These are phyloP conservation scores for Chalaropsis ovoidea DNA, from an alignment of 2,329 filamentous ascomycete genomes.

Conservation along the genomic window DNA sequence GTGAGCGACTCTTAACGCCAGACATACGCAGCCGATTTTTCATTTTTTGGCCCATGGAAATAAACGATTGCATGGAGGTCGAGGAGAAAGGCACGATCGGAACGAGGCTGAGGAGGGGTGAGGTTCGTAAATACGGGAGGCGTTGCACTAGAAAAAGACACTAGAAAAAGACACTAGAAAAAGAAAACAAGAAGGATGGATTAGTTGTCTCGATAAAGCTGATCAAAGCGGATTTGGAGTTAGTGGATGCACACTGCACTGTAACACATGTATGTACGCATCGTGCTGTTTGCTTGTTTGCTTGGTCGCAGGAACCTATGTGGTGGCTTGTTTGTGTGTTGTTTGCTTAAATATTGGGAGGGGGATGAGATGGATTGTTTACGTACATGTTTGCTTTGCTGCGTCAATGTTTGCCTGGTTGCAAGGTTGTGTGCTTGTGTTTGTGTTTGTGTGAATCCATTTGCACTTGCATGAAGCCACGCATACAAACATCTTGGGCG, in stretches of 20 bases:
- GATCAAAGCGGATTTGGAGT: background rate
- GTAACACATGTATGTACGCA: conserved; percentile 5
- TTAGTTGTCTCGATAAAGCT: background rate
- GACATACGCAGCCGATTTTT: background rate
- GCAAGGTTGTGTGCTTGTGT: background rate
- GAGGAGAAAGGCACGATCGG: background rate
- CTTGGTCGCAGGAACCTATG: background rate
- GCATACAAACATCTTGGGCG: conserved; percentile 3
- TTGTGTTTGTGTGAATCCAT: background rate
- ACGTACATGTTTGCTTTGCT: conserved; percentile 1
- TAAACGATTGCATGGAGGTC: background rate
- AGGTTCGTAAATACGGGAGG: background rate
- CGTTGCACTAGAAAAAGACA: background rate
- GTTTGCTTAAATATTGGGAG: background rate
- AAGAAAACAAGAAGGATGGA: background rate
- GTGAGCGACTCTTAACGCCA: background rate
- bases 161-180: background rate
- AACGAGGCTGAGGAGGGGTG: background rate
- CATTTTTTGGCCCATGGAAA: conserved; percentile 3
- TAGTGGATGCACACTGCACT: background rate
- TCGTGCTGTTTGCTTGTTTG: background rate
- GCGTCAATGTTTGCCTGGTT: background rate
- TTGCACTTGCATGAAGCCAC: conserved; percentile 1
- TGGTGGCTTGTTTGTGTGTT: conserved; percentile 6
- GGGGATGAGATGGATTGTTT: conserved; percentile 11